Evolutionary conservation across 257 asterid species (phyloP).

Genomic region (Vinca minor): DNA sequence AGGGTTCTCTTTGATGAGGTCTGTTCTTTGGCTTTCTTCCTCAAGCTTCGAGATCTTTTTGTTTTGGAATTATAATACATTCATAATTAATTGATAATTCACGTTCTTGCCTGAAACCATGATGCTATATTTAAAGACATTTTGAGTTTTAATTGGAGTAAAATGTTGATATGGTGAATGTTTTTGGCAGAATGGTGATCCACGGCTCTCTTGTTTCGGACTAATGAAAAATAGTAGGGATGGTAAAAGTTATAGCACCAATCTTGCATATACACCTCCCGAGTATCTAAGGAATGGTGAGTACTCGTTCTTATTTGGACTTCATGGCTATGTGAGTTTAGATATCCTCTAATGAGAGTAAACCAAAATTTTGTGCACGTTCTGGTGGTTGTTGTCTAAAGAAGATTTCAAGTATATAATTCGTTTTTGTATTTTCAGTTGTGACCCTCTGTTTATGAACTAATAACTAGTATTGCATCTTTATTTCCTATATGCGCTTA

Average conservation of each 20-base stretch:
- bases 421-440: no score
- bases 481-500: background rate
- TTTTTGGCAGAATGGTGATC: conserved; percentile 63
- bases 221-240: conserved; percentile 70
- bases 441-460: no score
- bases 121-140: background rate
- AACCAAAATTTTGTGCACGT: no score
- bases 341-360: no score
- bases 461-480: background rate
- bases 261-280: conserved; percentile 73
- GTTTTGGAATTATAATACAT: background rate
- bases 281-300: conserved; percentile 64
- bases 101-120: background rate
- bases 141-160: background rate
- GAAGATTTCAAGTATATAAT: no score
- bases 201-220: conserved; percentile 71
- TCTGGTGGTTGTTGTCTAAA: no score
- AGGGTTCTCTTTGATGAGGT: conserved; percentile 68
- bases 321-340: background rate
- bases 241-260: conserved; percentile 78
- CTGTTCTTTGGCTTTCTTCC: background rate
- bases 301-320: background rate
- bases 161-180: background rate
- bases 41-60: no score
- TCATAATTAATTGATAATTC: background rate